Percentiles rank a stretch among this genome's conserved stretches.
These are phyloP conservation scores for Galerina marginata DNA, from an alignment of 768 basidiomycete genomes.

Conservation along the genomic window DNA sequence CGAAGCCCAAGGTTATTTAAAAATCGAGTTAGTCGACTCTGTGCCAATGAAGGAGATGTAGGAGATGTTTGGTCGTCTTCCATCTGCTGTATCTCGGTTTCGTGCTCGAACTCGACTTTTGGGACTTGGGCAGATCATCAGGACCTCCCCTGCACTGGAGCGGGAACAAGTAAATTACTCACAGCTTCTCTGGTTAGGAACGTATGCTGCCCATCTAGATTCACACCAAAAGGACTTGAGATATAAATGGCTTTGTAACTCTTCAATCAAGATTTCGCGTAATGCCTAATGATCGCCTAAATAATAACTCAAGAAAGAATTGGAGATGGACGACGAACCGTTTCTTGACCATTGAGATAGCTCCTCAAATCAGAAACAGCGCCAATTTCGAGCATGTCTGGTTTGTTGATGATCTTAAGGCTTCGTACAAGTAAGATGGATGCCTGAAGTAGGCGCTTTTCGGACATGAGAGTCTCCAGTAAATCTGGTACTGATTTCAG, in stretches of 20 bases:
- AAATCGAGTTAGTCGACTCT: constrained; percentile 63
- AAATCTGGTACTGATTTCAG: constrained; percentile 90
- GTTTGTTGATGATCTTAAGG: constrained; percentile 87
- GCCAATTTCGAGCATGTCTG: constrained; percentile 95
- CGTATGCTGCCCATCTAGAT: constrained; percentile 86
- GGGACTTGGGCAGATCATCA: constrained; percentile 50
- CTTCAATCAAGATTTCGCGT: constrained; percentile 92
- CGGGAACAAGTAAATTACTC: constrained; percentile 33
- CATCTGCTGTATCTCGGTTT: constrained; percentile 34
- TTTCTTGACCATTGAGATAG: constrained; percentile 88
- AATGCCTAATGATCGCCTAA: constrained; percentile 61
- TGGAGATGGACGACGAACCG: constrained; percentile 47
- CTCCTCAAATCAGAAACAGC: constrained; percentile 86
- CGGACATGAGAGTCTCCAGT: constrained; percentile 92
- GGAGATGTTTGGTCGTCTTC: constrained; percentile 42
- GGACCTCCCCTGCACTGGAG: not conserved
- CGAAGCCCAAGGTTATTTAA: constrained; percentile 68
- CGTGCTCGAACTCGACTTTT: constrained; percentile 67
- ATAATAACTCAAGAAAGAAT: constrained; percentile 5
- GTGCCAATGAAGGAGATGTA: constrained; percentile 42
- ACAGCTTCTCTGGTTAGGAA: constrained; percentile 80
- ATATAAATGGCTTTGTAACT: constrained; percentile 96
- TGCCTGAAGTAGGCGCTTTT: constrained; percentile 91
- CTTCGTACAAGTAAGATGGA: constrained; percentile 85
- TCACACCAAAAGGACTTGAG: constrained; percentile 97